phyloP scores from a whole-genome alignment of 805 yeast genomes.

The Hanseniaspora thailandica region DNA sequence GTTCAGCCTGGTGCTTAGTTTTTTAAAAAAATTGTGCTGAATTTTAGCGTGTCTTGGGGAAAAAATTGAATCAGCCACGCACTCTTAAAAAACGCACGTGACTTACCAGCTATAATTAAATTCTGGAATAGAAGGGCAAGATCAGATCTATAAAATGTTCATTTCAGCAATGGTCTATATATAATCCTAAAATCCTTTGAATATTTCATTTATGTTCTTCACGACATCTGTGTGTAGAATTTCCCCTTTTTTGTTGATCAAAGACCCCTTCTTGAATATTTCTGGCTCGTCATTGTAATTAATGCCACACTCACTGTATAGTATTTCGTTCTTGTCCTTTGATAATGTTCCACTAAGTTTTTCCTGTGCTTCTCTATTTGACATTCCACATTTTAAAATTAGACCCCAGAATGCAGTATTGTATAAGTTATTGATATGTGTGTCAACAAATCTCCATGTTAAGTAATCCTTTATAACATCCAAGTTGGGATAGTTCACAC shows the following conservation, averaged over 20 bases:
- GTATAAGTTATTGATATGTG: slow-evolving; percentile 87
- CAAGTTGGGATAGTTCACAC: slow-evolving; percentile 67
- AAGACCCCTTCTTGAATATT: slow-evolving; percentile 68
- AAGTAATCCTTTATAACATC: slow-evolving; percentile 63
- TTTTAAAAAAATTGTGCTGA: neutral
- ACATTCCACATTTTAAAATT: slow-evolving; percentile 54
- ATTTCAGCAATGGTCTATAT: too few species aligned
- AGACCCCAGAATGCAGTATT: slow-evolving; percentile 88
- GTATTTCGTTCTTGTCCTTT: slow-evolving; percentile 76
- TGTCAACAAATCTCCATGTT: slow-evolving; percentile 92
- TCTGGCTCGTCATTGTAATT: slow-evolving; percentile 89
- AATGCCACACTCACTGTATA: slow-evolving; percentile 64
- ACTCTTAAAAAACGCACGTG: too few species aligned
- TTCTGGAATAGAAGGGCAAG: too few species aligned
- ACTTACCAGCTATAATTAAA: too few species aligned
- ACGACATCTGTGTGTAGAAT: slow-evolving; percentile 33
- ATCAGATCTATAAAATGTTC: too few species aligned
- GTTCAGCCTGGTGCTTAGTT: neutral
- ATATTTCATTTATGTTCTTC: slow-evolving; percentile 30
- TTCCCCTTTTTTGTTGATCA: slow-evolving; percentile 45
- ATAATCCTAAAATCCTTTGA: slow-evolving; percentile 23
- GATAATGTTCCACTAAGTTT: slow-evolving; percentile 65
- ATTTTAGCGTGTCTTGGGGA: neutral
- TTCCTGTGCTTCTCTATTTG: slow-evolving; percentile 72
- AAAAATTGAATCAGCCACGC: too few species aligned